Evolutionary conservation across 2,329 filamentous ascomycete genomes (phyloP), one percentile per base, ranked within the genome.

Genomic region (Metarhizium guizhouense): DNA sequence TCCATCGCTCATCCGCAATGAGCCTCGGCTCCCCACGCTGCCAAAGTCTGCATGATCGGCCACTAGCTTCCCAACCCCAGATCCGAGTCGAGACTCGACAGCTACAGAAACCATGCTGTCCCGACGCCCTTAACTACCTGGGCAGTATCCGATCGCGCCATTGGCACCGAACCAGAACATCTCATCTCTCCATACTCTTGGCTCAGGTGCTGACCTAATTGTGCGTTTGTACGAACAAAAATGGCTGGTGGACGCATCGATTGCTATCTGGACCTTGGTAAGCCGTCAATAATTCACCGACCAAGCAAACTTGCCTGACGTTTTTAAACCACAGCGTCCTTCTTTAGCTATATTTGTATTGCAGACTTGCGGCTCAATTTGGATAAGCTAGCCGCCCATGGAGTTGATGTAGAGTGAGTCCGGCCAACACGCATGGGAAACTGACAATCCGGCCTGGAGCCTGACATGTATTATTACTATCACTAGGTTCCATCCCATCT

Each of bases 401-500:
- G 75, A 36, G 77, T 90, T 6, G 74, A 84, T 40, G 70, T 91
- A 36, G 83, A 90, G 87, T 89, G 72, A 62, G 83, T 55, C 29
- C 6, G 32, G 25, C 25, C 25, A 25, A 25, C 25, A 25, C 25
- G 25, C 25, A 25, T 25, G 25, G 32, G 32, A 34, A 34, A 34
- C 6, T 11, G 32, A 34, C 32, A 3, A 11, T 34, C 2, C 29
- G 47, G 42, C 43, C 20, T 5, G 2, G 5, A 32, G 30, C 54
- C 25, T 36, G 43, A 18, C 3, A 48, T 58, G 40, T 56, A 30
- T 7, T 34, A 7, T 34, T 7, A 34, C 32, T 59, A 7, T 42
- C n/a, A 16, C 11, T 16, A 89, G 86, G 52, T 81, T 88, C 62
- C 78, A 87, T 60, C 89, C 89, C 14, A 77, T 91, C 53, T 85